A percentile compares a stretch with the other conserved stretches of the same genome.
phyloP scores from a whole-genome alignment of 805 yeast genomes.

The Saturnispora quitensis region DNA sequence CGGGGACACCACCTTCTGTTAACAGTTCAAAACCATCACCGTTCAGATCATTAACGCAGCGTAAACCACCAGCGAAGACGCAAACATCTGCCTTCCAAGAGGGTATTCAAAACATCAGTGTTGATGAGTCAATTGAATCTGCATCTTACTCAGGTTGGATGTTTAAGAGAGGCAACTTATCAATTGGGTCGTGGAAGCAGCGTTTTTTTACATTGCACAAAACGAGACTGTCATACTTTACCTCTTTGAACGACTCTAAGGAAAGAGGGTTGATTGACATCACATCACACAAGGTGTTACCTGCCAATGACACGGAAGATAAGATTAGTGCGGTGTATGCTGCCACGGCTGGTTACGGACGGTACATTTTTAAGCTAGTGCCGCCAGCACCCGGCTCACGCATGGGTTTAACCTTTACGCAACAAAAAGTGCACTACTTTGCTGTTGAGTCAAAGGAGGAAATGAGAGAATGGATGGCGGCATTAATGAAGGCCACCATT shows the following conservation, averaged over 20 bases:
- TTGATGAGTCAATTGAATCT: conserved; percentile 65
- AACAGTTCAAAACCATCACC: conserved; percentile 30
- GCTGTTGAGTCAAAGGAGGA: conserved; percentile 90
- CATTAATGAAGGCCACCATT: conserved; percentile 90
- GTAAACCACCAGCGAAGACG: conserved; percentile 37
- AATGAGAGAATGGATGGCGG: conserved; percentile 92
- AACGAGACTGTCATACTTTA: conserved; percentile 83
- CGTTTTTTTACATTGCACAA: conserved; percentile 84
- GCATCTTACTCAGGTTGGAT: conserved; percentile 90
- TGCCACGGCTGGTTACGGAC: conserved; percentile 89
- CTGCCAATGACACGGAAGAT: conserved; percentile 71
- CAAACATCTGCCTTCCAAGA: conserved; percentile 78
- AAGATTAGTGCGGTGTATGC: conserved; percentile 76
- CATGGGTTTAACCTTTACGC: conserved; percentile 92
- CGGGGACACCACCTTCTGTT: conserved; percentile 19
- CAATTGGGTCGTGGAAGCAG: conserved; percentile 87
- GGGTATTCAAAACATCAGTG: conserved; percentile 70
- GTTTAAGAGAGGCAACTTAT: conserved; percentile 80
- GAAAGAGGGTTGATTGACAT: conserved; percentile 94
- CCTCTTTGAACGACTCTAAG: conserved; percentile 63
- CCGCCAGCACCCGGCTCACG: conserved; percentile 98
- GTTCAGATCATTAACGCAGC: conserved; percentile 33
- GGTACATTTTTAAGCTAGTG: conserved; percentile 80
- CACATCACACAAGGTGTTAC: conserved; percentile 86
- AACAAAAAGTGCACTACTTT: conserved; percentile 91